Evolutionary conservation across 2,329 filamentous ascomycete genomes (phyloP).

Genomic region (Neofusicoccum umdonicola): DNA sequence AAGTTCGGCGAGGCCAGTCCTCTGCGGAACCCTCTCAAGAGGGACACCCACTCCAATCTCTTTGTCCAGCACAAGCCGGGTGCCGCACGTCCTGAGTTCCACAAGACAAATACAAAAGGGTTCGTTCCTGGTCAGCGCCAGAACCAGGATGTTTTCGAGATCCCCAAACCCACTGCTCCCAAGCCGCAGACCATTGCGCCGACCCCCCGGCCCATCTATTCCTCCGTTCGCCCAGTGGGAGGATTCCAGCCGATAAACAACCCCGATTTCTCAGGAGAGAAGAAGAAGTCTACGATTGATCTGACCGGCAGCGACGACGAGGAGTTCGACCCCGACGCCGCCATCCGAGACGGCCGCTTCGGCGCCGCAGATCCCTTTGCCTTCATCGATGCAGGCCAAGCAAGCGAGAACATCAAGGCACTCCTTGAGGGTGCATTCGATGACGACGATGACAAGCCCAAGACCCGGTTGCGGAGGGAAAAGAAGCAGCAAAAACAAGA

Average conservation of each 20-base stretch:
- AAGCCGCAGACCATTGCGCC: conserved; percentile 43
- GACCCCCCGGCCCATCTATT: conserved; percentile 53
- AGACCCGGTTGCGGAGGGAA: conserved; percentile 45
- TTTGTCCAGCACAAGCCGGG: conserved; percentile 55
- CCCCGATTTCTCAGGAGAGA: conserved; percentile 20
- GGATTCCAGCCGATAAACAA: conserved; percentile 39
- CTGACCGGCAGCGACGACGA: conserved; percentile 46
- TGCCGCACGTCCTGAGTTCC: conserved; percentile 51
- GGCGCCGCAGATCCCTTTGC: conserved; percentile 54
- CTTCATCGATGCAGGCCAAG: conserved; percentile 70
- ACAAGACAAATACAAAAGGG: conserved; percentile 24
- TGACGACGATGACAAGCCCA: conserved; percentile 58
- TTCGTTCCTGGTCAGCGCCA: conserved; percentile 24
- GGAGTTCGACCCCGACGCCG: conserved; percentile 48
- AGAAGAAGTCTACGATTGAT: conserved; percentile 46
- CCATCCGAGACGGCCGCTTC: conserved; percentile 49
- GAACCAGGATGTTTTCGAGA: conserved; percentile 38
- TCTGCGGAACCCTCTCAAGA: conserved; percentile 49
- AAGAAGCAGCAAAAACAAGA: conserved; percentile 29
- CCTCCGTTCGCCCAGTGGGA: conserved; percentile 47
- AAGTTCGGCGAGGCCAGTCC: conserved; percentile 61
- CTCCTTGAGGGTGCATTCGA: conserved; percentile 79
- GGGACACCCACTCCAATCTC: conserved; percentile 26
- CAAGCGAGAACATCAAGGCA: conserved; percentile 74
- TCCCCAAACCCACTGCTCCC: conserved; percentile 50